Conservation (phyloP, 1,284 basidiomycete genomes). For the Tylopilus microsporus region DNA sequence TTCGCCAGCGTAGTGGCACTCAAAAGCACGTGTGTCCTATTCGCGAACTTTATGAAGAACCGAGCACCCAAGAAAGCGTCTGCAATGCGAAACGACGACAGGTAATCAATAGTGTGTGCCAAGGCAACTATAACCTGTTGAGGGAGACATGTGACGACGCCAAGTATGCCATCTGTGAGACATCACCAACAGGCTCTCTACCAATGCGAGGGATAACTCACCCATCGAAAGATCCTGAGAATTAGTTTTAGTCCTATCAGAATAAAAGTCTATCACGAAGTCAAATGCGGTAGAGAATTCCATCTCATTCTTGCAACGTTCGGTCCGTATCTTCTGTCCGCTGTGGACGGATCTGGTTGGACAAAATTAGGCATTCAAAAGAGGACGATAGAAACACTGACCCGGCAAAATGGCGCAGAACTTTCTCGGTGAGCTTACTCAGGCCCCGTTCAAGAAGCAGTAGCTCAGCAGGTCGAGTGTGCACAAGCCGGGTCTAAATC, state of each 20-base stretch:
- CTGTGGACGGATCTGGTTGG: constrained; percentile 39
- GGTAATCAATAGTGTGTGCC: constrained; percentile 72
- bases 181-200: background rate
- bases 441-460: constrained; percentile 61
- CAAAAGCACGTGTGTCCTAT: constrained; percentile 81
- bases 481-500: constrained; percentile 72
- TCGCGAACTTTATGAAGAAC: constrained; percentile 78
- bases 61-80: constrained; percentile 70
- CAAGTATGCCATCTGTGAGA: constrained; percentile 50
- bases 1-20: constrained; percentile 86
- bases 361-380: constrained; percentile 11
- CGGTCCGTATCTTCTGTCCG: constrained; percentile 55
- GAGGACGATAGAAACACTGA: constrained; percentile 31
- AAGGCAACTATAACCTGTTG: constrained; percentile 71
- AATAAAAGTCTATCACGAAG: constrained; percentile 70
- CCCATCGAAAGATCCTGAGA: constrained; percentile 50
- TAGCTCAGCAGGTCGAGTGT: constrained; percentile 80
- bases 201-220: constrained; percentile 16
- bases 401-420: constrained; percentile 68
- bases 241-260: constrained; percentile 43
- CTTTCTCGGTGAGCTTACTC: constrained; percentile 73
- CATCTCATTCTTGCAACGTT: constrained; percentile 57
- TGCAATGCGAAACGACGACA: constrained; percentile 72
- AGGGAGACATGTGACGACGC: constrained; percentile 68
- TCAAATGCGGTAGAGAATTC: constrained; percentile 72